Evolutionary conservation across 768 basidiomycete genomes (phyloP), one percentile per base, ranked within the genome.

Genomic region (Sporobolomyces pararoseus): DNA sequence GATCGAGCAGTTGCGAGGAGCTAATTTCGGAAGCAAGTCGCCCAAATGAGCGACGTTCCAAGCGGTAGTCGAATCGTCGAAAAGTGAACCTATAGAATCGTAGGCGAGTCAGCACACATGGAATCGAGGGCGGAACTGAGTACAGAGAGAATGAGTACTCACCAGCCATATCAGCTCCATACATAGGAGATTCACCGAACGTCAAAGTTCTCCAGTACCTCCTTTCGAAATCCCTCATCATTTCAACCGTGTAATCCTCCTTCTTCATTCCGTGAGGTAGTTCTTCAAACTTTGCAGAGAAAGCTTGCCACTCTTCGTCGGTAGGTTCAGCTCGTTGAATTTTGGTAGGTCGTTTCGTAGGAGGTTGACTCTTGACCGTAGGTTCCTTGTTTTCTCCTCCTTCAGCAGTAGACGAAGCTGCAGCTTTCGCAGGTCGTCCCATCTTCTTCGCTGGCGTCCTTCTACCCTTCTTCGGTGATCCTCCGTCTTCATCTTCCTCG

Each of bases 21-120:
- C 81, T 32, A 96, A 82, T 5, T 92, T 87, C 14, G 88, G 87
- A 29, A 99, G 85, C 3, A 91, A 84, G 46, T 94, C 96, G 35
- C 88, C 88, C 16, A 99, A 85, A 78, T 87, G 84, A 0, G 88
- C 92, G n/a, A 98, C 94, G 77, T 99, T 98, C 95, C 95, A 99
- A 1, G 85, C 78, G 25, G 83, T 88, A 7, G 90, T 90, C 50
- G 86, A 83, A 72, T 91, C 87, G 88, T 89, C 78, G 84, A 82
- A 83, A 23, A 82, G 76, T 4, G 80, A 79, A 1, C 82, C 80
- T 79, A 62, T n/a, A 29, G 27, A 19, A 37, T 35, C 7, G 51
- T 17, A 42, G 39, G 17, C 32, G 47, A 42, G 55, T 63, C 46
- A 9, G 27, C 16, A 89, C 78, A 0, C 86, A 87, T 16, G 87